Evolutionary conservation across 2,329 filamentous ascomycete species (phyloP), one percentile per base, ranked within the genome.

Genomic region (Thelonectria olida): DNA sequence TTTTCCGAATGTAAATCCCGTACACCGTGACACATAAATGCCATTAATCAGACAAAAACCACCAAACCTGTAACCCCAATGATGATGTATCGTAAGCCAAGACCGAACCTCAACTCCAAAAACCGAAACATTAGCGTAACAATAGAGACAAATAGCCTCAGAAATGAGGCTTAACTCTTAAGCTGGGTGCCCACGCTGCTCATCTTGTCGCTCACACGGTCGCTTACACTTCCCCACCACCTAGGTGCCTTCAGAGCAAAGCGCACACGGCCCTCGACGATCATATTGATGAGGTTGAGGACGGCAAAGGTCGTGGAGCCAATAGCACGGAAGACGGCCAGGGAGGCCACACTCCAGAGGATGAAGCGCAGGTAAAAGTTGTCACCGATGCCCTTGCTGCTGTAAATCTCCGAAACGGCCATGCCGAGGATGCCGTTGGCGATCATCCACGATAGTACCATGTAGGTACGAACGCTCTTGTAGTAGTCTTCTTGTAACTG

Each of bases 401-500:
- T 87, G 78, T 97, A 99, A 3, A 92, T 88, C 79, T 99, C 96
- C 5, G 87, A 91, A 13, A 98, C 90, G 2, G 91, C 88, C 96
- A 99, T 99, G 74, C 92, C 95, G 36, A 99, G 88, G 61, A 97
- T 88, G 4, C 91, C 93, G 76, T 99, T 99, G 71, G 89, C 88
- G 34, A 96, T 85, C 86, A 99, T 93, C 96, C 96, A 99, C 47
- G 90, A 85, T 42, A 97, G 89, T 12, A 99, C 96, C 90, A 99
- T 96, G 88, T 99, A 99, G 1, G 96, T 99, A 55, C 96, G 89
- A 53, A 99, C 96, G 39, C 91, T 92, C 76, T 94, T 92, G 85
- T 99, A 99, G 85, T 99, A 99, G 79, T 99, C 96, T 78, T 99
- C 96, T 77, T 99, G 96, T 79, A 93, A 80, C 79, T 98, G 96